phyloP scores from a whole-genome alignment of 1,284 basidiomycete genomes.

The Marasmius tenuissimus region DNA sequence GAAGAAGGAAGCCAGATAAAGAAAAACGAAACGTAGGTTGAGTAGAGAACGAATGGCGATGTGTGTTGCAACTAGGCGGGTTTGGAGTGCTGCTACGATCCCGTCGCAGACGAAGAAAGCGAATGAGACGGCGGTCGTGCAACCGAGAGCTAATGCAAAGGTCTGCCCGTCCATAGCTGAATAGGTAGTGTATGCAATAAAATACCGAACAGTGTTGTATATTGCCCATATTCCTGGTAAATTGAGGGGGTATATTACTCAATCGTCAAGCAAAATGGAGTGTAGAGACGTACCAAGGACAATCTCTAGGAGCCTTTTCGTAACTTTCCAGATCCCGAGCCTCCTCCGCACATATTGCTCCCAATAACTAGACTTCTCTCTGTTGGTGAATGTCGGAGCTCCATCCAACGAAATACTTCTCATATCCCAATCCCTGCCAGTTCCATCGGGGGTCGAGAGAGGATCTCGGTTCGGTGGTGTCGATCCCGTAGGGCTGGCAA shows the following conservation, averaged over 20 bases:
- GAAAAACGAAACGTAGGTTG: slow-evolving; percentile 31
- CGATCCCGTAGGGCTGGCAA: slow-evolving; percentile 26
- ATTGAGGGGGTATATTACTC: neutral
- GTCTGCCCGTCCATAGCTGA: slow-evolving; percentile 37
- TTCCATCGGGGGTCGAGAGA: slow-evolving; percentile 22
- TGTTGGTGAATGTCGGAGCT: slow-evolving; percentile 32
- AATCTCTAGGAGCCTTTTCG: slow-evolving; percentile 39
- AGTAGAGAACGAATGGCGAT: slow-evolving; percentile 33
- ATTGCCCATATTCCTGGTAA: slow-evolving; percentile 52
- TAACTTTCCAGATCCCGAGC: slow-evolving; percentile 38
- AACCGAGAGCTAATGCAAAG: slow-evolving; percentile 56
- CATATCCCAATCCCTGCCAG: slow-evolving; percentile 32
- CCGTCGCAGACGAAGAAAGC: slow-evolving; percentile 48
- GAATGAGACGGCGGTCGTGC: slow-evolving; percentile 56
- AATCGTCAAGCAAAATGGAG: slow-evolving; percentile 1
- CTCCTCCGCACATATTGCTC: slow-evolving; percentile 37
- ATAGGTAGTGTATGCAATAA: slow-evolving; percentile 48
- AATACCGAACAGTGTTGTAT: slow-evolving; percentile 65
- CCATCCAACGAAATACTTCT: slow-evolving; percentile 38
- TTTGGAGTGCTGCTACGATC: slow-evolving; percentile 42
- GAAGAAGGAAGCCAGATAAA: slow-evolving; percentile 45
- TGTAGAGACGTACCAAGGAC: slow-evolving; percentile 45
- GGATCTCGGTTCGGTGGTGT: slow-evolving; percentile 47
- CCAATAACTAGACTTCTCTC: slow-evolving; percentile 40
- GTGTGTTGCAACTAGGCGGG: slow-evolving; percentile 35